These are phyloP conservation scores for Aspergillus sclerotiicarbonarius DNA, from an alignment of 495 filamentous ascomycete genomes.

Conservation along the genomic window DNA sequence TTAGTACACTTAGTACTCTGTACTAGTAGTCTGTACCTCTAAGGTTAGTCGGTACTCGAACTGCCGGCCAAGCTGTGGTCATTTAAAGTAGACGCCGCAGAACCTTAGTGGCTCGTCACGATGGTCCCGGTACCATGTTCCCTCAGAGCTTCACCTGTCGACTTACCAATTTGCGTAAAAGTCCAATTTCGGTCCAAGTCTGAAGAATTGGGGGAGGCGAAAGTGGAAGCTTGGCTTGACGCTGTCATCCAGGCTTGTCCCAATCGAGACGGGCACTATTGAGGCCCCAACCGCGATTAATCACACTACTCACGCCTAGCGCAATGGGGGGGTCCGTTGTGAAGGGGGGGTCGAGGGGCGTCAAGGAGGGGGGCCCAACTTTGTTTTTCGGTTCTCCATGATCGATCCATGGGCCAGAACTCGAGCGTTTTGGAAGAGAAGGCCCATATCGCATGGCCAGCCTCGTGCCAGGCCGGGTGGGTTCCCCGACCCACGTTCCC, in stretches of 20 bases:
- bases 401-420: constrained; percentile 12
- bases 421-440: constrained; percentile 6
- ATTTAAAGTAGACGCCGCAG: constrained; percentile 8
- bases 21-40: too few species aligned
- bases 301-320: neutral
- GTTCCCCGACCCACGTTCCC: constrained; percentile 10
- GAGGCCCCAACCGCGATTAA: neutral
- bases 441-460: constrained; percentile 10
- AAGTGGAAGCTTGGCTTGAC: neutral
- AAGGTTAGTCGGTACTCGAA: too few species aligned
- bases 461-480: constrained; percentile 17
- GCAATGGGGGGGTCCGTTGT: neutral
- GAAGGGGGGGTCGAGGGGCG: neutral
- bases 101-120: constrained; percentile 6
- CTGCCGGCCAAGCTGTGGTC: too few species aligned
- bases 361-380: neutral
- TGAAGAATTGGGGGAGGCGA: neutral
- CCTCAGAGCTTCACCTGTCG: neutral
- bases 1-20: too few species aligned
- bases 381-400: neutral
- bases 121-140: neutral
- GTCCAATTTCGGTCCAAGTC: neutral
- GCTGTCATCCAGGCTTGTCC: constrained; percentile 3
- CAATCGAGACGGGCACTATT: neutral
- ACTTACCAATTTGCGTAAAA: constrained; percentile 3